Conservation (phyloP, 192 early-diverging fungal genomes). For the Podila epigama region DNA sequence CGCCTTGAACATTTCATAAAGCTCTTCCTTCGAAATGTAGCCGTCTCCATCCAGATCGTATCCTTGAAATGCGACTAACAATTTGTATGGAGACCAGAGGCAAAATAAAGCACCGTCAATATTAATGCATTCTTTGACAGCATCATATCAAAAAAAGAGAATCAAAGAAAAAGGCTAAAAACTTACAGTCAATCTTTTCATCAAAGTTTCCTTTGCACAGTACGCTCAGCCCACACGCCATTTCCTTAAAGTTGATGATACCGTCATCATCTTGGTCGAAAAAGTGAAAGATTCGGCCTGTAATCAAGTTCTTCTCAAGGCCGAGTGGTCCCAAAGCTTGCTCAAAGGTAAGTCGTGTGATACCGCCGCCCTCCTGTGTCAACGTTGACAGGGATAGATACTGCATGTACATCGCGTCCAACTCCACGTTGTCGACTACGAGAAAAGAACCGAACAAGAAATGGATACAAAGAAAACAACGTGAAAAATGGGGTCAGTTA, state of each 20-base stretch:
- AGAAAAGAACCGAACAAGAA: background rate
- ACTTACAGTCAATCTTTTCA: slow-evolving; percentile 86
- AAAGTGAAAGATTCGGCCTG: slow-evolving; percentile 85
- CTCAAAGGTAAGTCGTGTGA: slow-evolving; percentile 82
- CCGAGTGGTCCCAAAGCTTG: slow-evolving; percentile 87
- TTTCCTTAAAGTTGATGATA: slow-evolving; percentile 81
- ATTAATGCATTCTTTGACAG: too few species aligned
- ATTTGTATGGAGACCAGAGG: too few species aligned
- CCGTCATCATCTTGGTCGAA: slow-evolving; percentile 88
- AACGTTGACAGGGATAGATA: slow-evolving; percentile 82
- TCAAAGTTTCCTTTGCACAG: slow-evolving; percentile 89
- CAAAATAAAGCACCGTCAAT: too few species aligned
- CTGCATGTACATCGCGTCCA: slow-evolving; percentile 87
- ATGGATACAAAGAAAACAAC: too few species aligned
- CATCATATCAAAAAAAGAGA: background rate
- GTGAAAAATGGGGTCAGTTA: too few species aligned
- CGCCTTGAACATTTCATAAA: slow-evolving; percentile 90
- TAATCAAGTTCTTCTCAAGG: slow-evolving; percentile 84
- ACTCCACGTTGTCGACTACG: slow-evolving; percentile 83
- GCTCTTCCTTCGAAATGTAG: slow-evolving; percentile 80
- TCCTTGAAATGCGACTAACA: slow-evolving; percentile 86
- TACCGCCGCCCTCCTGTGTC: slow-evolving; percentile 68
- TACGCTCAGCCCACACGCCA: slow-evolving; percentile 82
- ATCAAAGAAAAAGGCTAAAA: background rate
- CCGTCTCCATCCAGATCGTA: slow-evolving; percentile 94